Conservation (phyloP, 2,329 filamentous ascomycete genomes). For the Ambrosiella cleistominuta region DNA sequence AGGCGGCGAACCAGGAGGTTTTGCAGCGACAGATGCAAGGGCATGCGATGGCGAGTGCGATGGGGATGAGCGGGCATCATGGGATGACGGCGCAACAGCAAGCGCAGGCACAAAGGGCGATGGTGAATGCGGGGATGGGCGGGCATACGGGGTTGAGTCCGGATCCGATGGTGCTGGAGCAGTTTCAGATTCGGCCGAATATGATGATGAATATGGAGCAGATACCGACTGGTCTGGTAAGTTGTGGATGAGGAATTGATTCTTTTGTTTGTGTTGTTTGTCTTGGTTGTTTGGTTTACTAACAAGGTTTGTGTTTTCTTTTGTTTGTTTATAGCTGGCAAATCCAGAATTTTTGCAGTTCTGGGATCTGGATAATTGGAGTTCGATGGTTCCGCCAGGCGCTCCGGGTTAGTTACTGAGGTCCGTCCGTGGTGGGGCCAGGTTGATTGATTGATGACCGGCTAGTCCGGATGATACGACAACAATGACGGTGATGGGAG, state of each 20-base stretch:
- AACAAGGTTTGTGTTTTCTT: background rate
- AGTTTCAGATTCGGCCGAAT: constrained; percentile 9
- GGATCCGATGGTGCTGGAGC: constrained; percentile 9
- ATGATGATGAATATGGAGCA: constrained; percentile 6
- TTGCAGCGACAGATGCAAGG: background rate
- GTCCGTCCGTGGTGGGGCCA: background rate
- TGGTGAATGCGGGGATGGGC: constrained; percentile 1
- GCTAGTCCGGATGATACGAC: background rate
- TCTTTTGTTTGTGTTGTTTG: background rate
- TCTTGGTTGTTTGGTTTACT: background rate
- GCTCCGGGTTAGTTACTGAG: constrained; percentile 6
- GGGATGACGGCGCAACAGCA: background rate
- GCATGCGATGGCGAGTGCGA: background rate
- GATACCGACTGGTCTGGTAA: constrained; percentile 5
- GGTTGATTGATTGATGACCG: background rate
- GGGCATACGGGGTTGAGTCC: constrained; percentile 3
- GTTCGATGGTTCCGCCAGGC: constrained; percentile 12
- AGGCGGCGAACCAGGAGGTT: background rate
- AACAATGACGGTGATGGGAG: background rate
- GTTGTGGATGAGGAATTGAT: background rate
- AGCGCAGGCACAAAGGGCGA: background rate
- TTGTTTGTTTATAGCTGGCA: background rate
- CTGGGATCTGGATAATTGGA: constrained; percentile 12
- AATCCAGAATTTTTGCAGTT: constrained; percentile 7
- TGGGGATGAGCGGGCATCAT: background rate